Evolutionary conservation across 768 basidiomycete species (phyloP).

Genomic region (Rhodosporidiobolus odoratus): DNA sequence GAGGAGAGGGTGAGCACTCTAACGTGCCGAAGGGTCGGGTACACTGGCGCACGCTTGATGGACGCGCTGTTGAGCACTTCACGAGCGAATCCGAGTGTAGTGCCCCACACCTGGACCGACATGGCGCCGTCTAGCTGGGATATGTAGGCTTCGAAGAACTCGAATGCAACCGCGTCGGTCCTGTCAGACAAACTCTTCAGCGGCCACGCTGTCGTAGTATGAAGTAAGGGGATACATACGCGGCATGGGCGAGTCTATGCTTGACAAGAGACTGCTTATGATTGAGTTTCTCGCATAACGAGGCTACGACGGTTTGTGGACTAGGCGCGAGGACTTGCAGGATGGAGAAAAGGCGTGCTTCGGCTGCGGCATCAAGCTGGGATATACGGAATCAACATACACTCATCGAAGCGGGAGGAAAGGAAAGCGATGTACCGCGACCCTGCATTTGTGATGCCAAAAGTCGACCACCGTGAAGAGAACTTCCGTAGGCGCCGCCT

Average conservation of each 20-base stretch:
- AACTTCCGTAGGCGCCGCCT: constrained; percentile 70
- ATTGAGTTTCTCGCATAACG: constrained; percentile 75
- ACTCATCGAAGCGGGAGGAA: neutral
- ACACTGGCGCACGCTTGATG: constrained; percentile 66
- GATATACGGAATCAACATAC: neutral
- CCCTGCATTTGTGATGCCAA: constrained; percentile 51
- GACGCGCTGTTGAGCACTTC: constrained; percentile 64
- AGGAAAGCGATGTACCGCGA: neutral
- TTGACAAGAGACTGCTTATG: constrained; percentile 7
- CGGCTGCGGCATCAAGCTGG: constrained; percentile 24
- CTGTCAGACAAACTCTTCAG: constrained; percentile 65
- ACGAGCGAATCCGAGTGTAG: constrained; percentile 69
- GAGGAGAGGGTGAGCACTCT: neutral
- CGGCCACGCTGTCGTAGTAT: neutral
- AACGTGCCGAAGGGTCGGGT: constrained; percentile 64
- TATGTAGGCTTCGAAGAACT: constrained; percentile 82
- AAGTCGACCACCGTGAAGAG: constrained; percentile 76
- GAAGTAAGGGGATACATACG: neutral
- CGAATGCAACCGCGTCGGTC: constrained; percentile 77
- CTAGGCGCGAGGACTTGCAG: constrained; percentile 76
- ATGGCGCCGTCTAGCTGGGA: constrained; percentile 77
- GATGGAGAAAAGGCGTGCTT: constrained; percentile 66
- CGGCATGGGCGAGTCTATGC: neutral
- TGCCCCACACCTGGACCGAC: constrained; percentile 84
- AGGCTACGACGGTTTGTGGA: constrained; percentile 78